These are phyloP conservation scores for Xylariaceae sp. DNA, from an alignment of 2,329 filamentous ascomycete species.

Conservation along the genomic window DNA sequence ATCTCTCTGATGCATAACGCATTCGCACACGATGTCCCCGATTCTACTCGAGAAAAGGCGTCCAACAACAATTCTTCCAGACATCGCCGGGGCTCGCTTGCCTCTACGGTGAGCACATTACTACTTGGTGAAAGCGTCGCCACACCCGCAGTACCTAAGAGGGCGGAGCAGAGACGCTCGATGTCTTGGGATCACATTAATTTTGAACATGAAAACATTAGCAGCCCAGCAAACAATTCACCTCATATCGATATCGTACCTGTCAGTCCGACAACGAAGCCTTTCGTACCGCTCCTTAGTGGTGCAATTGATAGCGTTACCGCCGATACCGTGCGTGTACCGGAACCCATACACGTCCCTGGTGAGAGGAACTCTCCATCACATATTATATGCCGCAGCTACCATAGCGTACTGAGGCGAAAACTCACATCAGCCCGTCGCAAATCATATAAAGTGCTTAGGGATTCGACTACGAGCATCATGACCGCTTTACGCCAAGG, in stretches of 20 bases:
- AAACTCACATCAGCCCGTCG: background rate
- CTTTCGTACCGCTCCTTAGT: background rate
- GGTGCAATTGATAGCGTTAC: background rate
- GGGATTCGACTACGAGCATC: conserved; percentile 17
- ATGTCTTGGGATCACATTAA: conserved; percentile 27
- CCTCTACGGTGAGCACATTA: conserved; percentile 28
- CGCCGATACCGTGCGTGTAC: conserved; percentile 4
- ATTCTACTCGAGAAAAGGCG: conserved; percentile 13
- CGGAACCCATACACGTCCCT: background rate
- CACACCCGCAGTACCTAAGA: conserved; percentile 9
- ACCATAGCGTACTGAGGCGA: background rate
- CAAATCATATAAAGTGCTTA: background rate
- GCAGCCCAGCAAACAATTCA: conserved; percentile 1
- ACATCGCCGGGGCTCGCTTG: conserved; percentile 23
- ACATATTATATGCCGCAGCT: background rate
- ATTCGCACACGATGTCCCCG: conserved; percentile 23
- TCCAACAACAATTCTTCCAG: conserved; percentile 12
- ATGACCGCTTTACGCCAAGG: conserved; percentile 14
- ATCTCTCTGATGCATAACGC: conserved; percentile 25
- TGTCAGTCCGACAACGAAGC: conserved; percentile 12
- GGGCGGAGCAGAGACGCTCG: conserved; percentile 12
- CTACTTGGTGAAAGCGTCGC: conserved; percentile 16
- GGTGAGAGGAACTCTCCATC: background rate
- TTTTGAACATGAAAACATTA: conserved; percentile 15
- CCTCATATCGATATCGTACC: conserved; percentile 3